Percentiles rank a stretch among this genome's conserved stretches.
phyloP scores from a whole-genome alignment of 2,329 filamentous ascomycete species.

The Talaromyces islandicus region DNA sequence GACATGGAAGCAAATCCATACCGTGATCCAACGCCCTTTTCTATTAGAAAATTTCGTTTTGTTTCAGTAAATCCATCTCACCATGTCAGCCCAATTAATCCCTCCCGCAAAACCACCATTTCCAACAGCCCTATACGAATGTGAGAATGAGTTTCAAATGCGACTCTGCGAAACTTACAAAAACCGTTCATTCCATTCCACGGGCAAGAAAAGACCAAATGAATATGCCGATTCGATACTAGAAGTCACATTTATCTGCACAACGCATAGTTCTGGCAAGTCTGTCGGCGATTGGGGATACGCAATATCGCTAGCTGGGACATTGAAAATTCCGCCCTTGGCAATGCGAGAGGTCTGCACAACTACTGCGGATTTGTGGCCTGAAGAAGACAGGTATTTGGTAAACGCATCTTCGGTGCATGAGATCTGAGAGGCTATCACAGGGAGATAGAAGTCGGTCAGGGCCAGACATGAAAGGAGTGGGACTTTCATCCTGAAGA shows the following conservation, averaged over 20 bases:
- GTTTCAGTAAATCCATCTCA: not conserved
- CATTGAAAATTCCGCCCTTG: not conserved
- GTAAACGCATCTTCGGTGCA: not conserved
- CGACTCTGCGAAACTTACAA: too few relatives aligned
- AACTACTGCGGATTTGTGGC: not conserved
- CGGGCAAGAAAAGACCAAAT: constrained; percentile 1
- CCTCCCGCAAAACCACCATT: constrained; percentile 2
- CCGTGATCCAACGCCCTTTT: not conserved
- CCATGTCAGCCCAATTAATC: constrained; percentile 3
- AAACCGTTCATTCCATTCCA: constrained; percentile 1
- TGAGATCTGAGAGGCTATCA: not conserved
- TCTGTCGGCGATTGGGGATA: constrained; percentile 1
- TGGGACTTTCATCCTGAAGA: not conserved
- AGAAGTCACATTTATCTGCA: constrained; percentile 4
- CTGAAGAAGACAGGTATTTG: not conserved
- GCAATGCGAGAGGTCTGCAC: not conserved
- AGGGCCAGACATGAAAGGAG: not conserved
- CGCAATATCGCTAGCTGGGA: constrained; percentile 1
- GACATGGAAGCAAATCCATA: constrained; percentile 4
- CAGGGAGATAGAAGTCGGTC: not conserved
- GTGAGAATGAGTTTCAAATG: not conserved
- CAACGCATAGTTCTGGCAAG: not conserved
- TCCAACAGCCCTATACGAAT: not conserved
- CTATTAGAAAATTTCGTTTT: not conserved
- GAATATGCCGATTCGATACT: not conserved